These are phyloP conservation scores for Amanita phalloides DNA, from an alignment of 768 basidiomycete species.

Conservation along the genomic window DNA sequence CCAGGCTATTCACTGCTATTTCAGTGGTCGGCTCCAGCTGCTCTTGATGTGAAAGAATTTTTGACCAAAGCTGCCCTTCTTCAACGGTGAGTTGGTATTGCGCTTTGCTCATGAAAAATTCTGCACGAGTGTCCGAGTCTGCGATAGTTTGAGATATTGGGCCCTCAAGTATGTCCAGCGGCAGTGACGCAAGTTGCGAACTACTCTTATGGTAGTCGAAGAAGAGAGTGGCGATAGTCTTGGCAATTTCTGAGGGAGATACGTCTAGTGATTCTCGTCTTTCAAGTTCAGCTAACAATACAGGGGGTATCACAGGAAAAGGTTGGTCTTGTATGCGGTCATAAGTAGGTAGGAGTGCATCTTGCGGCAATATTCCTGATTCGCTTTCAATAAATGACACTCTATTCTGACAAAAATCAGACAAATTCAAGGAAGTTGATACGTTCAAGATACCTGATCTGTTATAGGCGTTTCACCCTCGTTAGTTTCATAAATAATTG, in stretches of 20 bases:
- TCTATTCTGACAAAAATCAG: not conserved
- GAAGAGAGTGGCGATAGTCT: constrained; percentile 32
- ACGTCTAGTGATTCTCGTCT: not conserved
- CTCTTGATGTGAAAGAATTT: constrained; percentile 16
- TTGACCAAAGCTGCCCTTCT: constrained; percentile 53
- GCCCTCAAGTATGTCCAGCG: constrained; percentile 12
- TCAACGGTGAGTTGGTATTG: constrained; percentile 50
- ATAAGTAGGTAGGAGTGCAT: not conserved
- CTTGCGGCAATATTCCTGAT: not conserved
- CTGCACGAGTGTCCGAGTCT: constrained; percentile 24
- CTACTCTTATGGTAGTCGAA: constrained; percentile 36
- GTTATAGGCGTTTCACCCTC: not conserved
- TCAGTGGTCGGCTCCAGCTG: constrained; percentile 1
- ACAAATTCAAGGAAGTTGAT: not conserved
- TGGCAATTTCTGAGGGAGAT: not conserved
- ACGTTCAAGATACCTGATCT: not conserved
- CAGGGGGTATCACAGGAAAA: constrained; percentile 3
- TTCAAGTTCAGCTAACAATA: constrained; percentile 11
- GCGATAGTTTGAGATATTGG: constrained; percentile 11
- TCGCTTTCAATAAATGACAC: not conserved
- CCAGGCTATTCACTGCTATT: constrained; percentile 14
- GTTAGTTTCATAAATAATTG: not conserved
- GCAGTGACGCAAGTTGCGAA: constrained; percentile 30
- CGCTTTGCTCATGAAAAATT: constrained; percentile 46
- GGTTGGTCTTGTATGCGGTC: constrained; percentile 6